Conservation (phyloP, 1,284 basidiomycete genomes). For the Microbotryum saponariae region DNA sequence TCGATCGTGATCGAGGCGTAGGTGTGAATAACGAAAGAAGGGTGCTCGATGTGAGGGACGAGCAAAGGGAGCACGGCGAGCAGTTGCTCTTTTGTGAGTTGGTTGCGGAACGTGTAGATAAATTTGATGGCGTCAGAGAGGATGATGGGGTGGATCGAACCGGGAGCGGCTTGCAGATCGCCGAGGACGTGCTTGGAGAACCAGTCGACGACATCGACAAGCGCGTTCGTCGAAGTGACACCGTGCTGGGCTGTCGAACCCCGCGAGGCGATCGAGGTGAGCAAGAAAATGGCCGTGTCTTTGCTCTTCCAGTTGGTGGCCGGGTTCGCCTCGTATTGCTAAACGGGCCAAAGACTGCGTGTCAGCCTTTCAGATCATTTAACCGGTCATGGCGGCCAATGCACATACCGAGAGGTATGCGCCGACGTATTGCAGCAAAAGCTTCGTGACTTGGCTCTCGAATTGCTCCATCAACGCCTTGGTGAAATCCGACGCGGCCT, state of each 20-base stretch:
- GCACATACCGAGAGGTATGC: conserved; percentile 58
- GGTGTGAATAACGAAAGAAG: conserved; percentile 43
- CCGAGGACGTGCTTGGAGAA: conserved; percentile 85
- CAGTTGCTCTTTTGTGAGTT: conserved; percentile 92
- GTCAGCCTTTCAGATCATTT: neutral
- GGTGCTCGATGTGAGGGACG: conserved; percentile 61
- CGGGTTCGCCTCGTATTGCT: conserved; percentile 53
- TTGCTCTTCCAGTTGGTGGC: conserved; percentile 81
- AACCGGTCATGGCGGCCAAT: neutral
- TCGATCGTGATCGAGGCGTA: conserved; percentile 46
- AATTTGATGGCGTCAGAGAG: conserved; percentile 95
- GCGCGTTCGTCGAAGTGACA: conserved; percentile 82
- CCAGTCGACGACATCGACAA: conserved; percentile 91
- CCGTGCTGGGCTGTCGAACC: conserved; percentile 73
- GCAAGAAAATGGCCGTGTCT: conserved; percentile 88
- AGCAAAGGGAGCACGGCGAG: conserved; percentile 82
- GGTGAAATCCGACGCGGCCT: conserved; percentile 87
- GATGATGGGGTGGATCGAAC: conserved; percentile 74
- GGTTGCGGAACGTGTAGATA: conserved; percentile 88
- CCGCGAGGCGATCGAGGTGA: conserved; percentile 82
- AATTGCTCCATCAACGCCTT: conserved; percentile 75
- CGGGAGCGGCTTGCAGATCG: conserved; percentile 68
- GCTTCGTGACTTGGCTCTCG: conserved; percentile 72
- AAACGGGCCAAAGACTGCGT: neutral
- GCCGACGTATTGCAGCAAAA: conserved; percentile 74